phyloP scores from a whole-genome alignment of 177 flowering plant species.

The Vitis hybrid region DNA sequence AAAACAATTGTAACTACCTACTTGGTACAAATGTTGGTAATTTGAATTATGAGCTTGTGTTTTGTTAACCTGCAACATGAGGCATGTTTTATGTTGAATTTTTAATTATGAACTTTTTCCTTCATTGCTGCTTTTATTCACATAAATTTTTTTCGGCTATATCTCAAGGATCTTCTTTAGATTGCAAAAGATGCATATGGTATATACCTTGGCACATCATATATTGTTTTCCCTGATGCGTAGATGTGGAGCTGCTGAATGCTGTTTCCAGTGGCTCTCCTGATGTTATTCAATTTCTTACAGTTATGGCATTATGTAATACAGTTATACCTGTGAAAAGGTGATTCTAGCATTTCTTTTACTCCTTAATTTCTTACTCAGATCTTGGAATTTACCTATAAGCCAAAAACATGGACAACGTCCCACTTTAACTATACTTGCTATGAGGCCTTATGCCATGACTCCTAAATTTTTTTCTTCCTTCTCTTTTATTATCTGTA shows the following conservation, averaged over 20 bases:
- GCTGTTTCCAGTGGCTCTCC: constrained; percentile 63
- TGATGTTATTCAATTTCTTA: constrained; percentile 74
- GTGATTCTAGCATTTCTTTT: constrained; percentile 33
- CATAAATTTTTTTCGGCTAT: not conserved
- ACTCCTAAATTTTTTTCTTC: not conserved
- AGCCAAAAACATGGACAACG: not conserved
- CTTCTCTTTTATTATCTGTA: constrained; percentile 20
- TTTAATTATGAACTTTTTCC: no score
- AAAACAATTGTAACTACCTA: no score
- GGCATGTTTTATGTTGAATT: no score
- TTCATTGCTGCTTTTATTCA: no score
- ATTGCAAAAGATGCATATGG: not conserved
- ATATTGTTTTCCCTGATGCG: constrained; percentile 1
- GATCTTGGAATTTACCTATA: not conserved
- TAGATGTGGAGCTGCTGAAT: constrained; percentile 75
- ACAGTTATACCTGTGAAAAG: constrained; percentile 86
- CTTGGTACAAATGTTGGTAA: no score
- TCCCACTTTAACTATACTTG: not conserved
- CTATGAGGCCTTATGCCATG: not conserved
- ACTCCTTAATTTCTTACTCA: not conserved
- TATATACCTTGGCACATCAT: not conserved
- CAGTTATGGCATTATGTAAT: constrained; percentile 93
- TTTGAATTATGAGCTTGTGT: no score
- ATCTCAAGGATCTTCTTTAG: not conserved
- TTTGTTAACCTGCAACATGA: no score